A percentile compares a stretch with the other conserved stretches of the same genome.
These are phyloP conservation scores for Fusarium algeriense DNA, from an alignment of 2,329 filamentous ascomycete species.

Conservation along the genomic window DNA sequence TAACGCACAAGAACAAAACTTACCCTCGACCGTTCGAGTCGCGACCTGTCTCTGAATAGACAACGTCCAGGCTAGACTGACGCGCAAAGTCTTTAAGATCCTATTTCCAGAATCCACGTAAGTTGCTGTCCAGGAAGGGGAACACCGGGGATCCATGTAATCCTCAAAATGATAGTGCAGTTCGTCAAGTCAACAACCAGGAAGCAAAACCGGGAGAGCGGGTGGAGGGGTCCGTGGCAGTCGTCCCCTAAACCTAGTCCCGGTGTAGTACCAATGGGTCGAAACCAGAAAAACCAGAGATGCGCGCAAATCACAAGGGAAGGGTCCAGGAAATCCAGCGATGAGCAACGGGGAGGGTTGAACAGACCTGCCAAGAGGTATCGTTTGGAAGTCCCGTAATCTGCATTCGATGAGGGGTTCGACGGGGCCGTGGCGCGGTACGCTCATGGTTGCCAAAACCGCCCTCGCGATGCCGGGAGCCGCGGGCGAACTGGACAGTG, in stretches of 20 bases:
- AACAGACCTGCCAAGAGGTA: conserved; percentile 99
- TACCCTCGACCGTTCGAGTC: conserved; percentile 84
- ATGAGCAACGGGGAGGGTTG: conserved; percentile 69
- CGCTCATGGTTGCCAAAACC: conserved; percentile 68
- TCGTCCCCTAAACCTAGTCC: conserved; percentile 47
- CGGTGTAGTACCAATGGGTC: conserved; percentile 45
- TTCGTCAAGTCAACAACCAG: conserved; percentile 56
- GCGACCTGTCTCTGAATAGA: conserved; percentile 87
- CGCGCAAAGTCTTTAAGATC: conserved; percentile 99
- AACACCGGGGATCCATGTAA: conserved; percentile 51
- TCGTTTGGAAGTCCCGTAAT: conserved; percentile 96
- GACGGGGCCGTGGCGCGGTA: conserved; percentile 80
- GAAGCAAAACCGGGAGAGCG: conserved; percentile 45
- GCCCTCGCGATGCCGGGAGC: conserved; percentile 71
- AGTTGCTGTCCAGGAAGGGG: conserved; percentile 73
- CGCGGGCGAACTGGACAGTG: conserved; percentile 97
- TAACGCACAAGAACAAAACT: conserved; percentile 53
- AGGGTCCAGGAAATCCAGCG: conserved; percentile 58
- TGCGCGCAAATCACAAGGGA: conserved; percentile 49
- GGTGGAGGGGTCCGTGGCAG: conserved; percentile 45
- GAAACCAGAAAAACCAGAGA: conserved; percentile 49
- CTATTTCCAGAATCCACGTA: conserved; percentile 87
- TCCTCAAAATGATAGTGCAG: conserved; percentile 53
- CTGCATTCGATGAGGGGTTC: conserved; percentile 96
- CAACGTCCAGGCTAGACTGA: conserved; percentile 95